Evolutionary conservation across 2,329 filamentous ascomycete genomes (phyloP), one percentile per base, ranked within the genome.

Genomic region (Monilinia vaccinii-corymbosi): DNA sequence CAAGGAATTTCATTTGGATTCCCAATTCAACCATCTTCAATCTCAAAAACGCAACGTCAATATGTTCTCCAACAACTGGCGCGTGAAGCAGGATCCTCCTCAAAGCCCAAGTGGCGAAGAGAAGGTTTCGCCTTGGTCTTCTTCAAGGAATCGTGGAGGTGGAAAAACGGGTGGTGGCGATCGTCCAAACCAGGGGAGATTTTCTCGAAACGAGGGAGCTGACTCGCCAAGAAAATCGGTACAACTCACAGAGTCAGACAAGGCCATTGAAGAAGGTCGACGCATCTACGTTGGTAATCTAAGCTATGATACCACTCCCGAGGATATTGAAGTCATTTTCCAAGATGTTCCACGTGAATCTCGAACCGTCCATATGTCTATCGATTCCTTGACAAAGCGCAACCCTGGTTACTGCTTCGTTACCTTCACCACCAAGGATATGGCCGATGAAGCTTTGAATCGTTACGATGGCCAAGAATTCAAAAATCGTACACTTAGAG

Each of bases 391-490:
- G 71, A 86, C 81, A 34, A 82, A 80, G 45, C 78, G 86, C 48
- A 90, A 89, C 70, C 86, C 86, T 0, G 86, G 84, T 42, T 89
- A 89, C 74, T 90, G 86, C 74, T 90, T 91, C 66, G 81, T 89
- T 49, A 86, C 90, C 67, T 81, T 90, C 60, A 72, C 73, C 49
- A 78, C 76, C 50, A 77, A 77, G 49, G 81, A 81, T 32, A 75
- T 82, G 34, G 86, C 86, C 3, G 76, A 81, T 5, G 71, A 71
- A 1, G 84, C 83, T 1, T 82, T 89, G 70, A 68, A 72, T n/a
- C 75, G 78, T 14, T 74, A 89, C 47, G 76, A 81, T 59, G 80
- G 79, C 21, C 75, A 75, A 23, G 73, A 77, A 14, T 74, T 89
- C 36, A 76, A 81, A 16, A 81, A 81, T 31, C 79, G 86, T 9